Base-by-base conservation (phyloP, 352 stramenopile genomes). In the Phytopythium montanum region DNA sequence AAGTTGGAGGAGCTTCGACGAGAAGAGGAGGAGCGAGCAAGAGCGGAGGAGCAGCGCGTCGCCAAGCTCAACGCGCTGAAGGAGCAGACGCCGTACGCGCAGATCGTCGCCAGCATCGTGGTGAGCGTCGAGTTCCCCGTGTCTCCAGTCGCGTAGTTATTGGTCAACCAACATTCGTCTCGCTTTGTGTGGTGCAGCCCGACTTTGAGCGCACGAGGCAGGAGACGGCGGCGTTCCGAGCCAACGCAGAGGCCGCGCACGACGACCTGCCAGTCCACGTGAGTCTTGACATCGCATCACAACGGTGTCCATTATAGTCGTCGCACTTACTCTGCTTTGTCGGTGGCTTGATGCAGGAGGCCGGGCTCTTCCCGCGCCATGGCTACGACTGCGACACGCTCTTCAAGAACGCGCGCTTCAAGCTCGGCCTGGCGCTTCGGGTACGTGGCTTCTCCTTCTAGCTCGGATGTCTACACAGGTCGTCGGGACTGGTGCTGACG, bases 341-440 rank as follows among this genome's bases (percentile, higher is more conserved):
- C 29, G 7, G 7, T 39, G 2, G 13, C 13, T 21, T 44, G 18
- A 23, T 5, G 49, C 56, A 91, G 81, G 83, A 93, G 60, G 75
- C 77, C 10, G 81, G 81, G 3, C 46, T 93, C 4, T 91, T 91
- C 48, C 83, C 81, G 3, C 76, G 72, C 2, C 77, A 93, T 26
- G 83, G 83, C 14, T 93, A 93, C 51, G 83, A 91, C 62, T 85
- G 69, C 41, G 75, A 87, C 23, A 90, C 69, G 39, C 73, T 93
- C 1, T 93, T 93, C 66, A 87, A 87, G 61, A 89, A 91, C 33
- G 83, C 83, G n/a, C 73, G 81, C 6, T 93, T 93, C 59, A 88
- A 89, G 54, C 73, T 93, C 16, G 83, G 83, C 0, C 67, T 93
- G 14, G 83, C 83, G 25, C 70, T 93, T 12, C 81, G 80, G 34